Conservation (phyloP, 2,329 filamentous ascomycete genomes). For the Stylonectria norvegica region DNA sequence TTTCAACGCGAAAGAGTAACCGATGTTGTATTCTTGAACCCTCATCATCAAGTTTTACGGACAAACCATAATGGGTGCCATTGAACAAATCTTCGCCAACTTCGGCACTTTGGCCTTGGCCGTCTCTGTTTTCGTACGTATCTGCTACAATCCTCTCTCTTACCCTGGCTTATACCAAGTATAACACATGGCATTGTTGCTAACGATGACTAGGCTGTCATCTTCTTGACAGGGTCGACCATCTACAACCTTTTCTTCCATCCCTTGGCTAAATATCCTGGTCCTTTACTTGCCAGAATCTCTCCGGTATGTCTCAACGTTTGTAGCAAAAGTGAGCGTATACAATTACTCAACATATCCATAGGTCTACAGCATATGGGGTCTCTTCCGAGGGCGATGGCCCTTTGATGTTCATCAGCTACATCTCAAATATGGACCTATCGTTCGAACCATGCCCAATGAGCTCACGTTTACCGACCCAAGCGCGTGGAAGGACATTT, state of each 20-base stretch:
- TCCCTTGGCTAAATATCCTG: conserved; percentile 27
- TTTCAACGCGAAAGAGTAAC: conserved; percentile 8
- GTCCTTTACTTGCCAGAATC: conserved; percentile 19
- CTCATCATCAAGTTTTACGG: background rate
- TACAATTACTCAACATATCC: background rate
- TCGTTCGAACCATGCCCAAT: conserved; percentile 41
- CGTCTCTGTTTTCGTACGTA: conserved; percentile 5
- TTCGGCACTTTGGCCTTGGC: conserved; percentile 6
- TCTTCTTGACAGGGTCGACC: conserved; percentile 10
- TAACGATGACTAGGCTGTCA: conserved; percentile 9
- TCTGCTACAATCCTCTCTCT: background rate
- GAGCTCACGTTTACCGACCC: conserved; percentile 38
- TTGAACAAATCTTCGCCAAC: conserved; percentile 8
- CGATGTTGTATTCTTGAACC: background rate
- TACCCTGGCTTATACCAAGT: background rate
- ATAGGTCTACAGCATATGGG: conserved; percentile 20
- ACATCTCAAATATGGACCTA: conserved; percentile 29
- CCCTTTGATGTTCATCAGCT: conserved; percentile 21
- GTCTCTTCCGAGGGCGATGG: conserved; percentile 18
- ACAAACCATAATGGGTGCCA: conserved; percentile 6
- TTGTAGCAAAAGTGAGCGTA: background rate
- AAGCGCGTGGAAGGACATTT: conserved; percentile 41
- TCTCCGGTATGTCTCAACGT: conserved; percentile 10
- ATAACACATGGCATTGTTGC: background rate
- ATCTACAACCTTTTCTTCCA: conserved; percentile 33